phyloP scores from a whole-genome alignment of 2,329 filamentous ascomycete genomes.

The Alternaria postmessia region DNA sequence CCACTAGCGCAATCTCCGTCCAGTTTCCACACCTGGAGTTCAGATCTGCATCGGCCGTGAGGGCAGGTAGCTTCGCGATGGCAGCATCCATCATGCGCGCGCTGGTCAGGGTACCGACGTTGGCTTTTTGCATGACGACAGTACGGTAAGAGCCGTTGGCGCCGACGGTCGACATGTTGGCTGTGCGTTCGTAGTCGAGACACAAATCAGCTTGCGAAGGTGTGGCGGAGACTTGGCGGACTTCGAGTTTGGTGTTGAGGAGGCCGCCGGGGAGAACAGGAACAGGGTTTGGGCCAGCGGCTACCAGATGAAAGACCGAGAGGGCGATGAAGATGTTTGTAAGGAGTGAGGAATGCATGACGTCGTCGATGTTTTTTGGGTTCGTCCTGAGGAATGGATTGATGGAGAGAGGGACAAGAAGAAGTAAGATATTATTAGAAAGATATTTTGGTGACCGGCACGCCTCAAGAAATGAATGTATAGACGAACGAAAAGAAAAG shows the following conservation, averaged over 20 bases:
- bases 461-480: slow-evolving; percentile 30
- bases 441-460: slow-evolving; percentile 40
- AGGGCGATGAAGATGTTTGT: slow-evolving; percentile 38
- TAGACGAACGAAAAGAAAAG: slow-evolving; percentile 24
- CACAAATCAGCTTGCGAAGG: slow-evolving; percentile 46
- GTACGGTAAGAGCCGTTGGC: slow-evolving; percentile 57
- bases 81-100: slow-evolving; percentile 55
- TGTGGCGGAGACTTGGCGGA: slow-evolving; percentile 37
- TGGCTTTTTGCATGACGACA: slow-evolving; percentile 56
- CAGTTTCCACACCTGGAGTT: slow-evolving; percentile 59
- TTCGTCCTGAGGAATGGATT: not conserved
- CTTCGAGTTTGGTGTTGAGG: slow-evolving; percentile 26
- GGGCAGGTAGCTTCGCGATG: slow-evolving; percentile 47
- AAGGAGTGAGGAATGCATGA: slow-evolving; percentile 37
- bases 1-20: slow-evolving; percentile 54
- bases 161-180: slow-evolving; percentile 59
- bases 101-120: slow-evolving; percentile 51
- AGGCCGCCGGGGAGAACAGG: slow-evolving; percentile 13
- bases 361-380: not conserved
- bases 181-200: slow-evolving; percentile 55
- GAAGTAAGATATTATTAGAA: slow-evolving; percentile 24
- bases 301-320: slow-evolving; percentile 32
- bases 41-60: slow-evolving; percentile 53
- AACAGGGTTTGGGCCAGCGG: slow-evolving; percentile 17
- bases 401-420: not conserved